Evolutionary conservation across 441 rosid genomes (phyloP), one percentile per base, ranked within the genome.

Genomic region (Isatis lusitanica): DNA sequence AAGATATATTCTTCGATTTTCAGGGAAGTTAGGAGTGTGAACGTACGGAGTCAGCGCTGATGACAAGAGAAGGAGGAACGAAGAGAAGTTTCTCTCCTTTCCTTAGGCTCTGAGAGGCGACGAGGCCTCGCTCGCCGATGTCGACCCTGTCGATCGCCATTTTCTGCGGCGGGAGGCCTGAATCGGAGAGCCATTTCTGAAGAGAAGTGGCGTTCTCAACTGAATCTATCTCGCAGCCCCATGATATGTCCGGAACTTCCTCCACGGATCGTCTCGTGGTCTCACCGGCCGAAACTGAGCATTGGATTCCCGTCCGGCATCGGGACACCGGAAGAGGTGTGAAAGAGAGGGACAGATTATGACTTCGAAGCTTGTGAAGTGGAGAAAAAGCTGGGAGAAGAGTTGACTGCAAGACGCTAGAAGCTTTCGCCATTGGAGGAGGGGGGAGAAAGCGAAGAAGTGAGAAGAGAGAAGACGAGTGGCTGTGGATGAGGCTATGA

Each of bases 201-300:
- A 94, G 88, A 13, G 83, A 92, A 62, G 86, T 84, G 1, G 97
- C 93, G 78, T 90, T 92, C 73, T 89, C 97, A 39, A 89, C 70
- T 0, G 97, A 90, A 81, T 94, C 98, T 9, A 83, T 73, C 52
- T 94, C 94, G 71, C 98, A 92, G 0, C 98, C 98, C 97, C 98
- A 94, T 0, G 93, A 90, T 9, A 94, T 77, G 53, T 60, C 81
- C 56, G 82, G 84, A 46, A 56, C 60, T 52, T 43, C 79, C 11
- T 82, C 77, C 33, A 67, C 51, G 60, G 79, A 61, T 53, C 72
- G 76, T 73, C 40, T 80, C 24, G 72, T 65, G 18, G 82, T 61
- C 71, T 84, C 83, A 26, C 83, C 76, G 1, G 85, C 70, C 8
- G 91, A 88, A 50, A 88, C 71, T 28, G 89, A 88, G 77, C 86